Percentiles rank a stretch among this genome's conserved stretches.
Conservation (phyloP, 306 rosid genomes). For the Ormosia emarginata region DNA sequence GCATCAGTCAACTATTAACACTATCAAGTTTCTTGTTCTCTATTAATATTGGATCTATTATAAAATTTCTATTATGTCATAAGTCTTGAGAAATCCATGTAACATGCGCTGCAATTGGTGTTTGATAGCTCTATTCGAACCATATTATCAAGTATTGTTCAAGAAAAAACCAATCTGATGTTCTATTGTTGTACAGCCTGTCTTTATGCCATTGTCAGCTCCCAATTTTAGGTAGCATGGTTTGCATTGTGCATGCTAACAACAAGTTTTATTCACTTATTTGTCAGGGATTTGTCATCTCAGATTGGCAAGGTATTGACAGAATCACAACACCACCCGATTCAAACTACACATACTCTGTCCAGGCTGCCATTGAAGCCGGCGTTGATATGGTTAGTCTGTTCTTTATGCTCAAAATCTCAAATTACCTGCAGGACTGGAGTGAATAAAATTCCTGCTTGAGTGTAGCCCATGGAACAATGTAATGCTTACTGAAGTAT, state of each 20-base stretch:
- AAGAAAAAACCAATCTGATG: background rate
- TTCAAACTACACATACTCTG: slow-evolving; percentile 81
- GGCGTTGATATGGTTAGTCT: slow-evolving; percentile 92
- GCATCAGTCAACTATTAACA: background rate
- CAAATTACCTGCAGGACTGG: slow-evolving; percentile 8
- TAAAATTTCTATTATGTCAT: background rate
- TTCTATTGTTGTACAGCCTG: background rate
- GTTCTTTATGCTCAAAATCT: slow-evolving; percentile 16
- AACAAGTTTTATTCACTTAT: slow-evolving; percentile 17
- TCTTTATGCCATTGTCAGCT: background rate
- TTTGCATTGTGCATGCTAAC: slow-evolving; percentile 8
- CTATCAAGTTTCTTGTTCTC: background rate
- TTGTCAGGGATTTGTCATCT: slow-evolving; percentile 94
- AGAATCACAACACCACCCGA: slow-evolving; percentile 69
- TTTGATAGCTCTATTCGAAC: background rate
- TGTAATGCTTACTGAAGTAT: background rate
- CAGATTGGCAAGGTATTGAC: slow-evolving; percentile 97
- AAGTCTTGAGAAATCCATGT: background rate
- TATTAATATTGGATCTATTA: background rate
- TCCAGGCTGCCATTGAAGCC: slow-evolving; percentile 76
- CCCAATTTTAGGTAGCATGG: background rate
- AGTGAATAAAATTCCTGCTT: background rate
- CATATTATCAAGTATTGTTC: background rate
- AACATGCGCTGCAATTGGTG: background rate
- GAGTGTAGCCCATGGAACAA: background rate